phyloP scores from a whole-genome alignment of 1,284 basidiomycete genomes.

The Heterobasidion parviporum region DNA sequence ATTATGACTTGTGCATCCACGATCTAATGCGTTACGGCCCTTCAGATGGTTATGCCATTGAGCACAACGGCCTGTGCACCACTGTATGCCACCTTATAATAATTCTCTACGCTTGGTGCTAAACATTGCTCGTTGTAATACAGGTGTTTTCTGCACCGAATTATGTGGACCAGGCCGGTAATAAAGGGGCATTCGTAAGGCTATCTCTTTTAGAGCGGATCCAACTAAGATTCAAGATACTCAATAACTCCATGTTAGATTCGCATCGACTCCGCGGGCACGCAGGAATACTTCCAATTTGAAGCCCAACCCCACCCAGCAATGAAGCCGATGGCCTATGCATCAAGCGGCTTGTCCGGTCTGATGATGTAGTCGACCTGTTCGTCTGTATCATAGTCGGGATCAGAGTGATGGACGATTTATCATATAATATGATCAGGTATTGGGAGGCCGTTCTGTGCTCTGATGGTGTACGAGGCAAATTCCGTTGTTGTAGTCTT shows the following conservation, averaged over 20 bases:
- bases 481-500: too few relatives aligned
- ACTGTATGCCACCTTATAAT: constrained; percentile 42
- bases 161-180: constrained; percentile 77
- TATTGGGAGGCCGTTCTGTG: too few relatives aligned
- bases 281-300: constrained; percentile 75
- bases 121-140: background rate
- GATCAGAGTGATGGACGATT: background rate
- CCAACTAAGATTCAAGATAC: constrained; percentile 1
- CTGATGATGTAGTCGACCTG: constrained; percentile 45
- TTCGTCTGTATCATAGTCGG: background rate
- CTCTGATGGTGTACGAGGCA: too few relatives aligned
- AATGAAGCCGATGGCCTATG: constrained; percentile 91
- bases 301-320: constrained; percentile 84
- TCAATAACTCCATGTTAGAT: constrained; percentile 38
- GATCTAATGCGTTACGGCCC: background rate
- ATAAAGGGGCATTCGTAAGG: constrained; percentile 76
- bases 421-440: background rate
- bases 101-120: constrained; percentile 11
- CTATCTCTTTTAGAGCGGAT: background rate
- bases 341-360: constrained; percentile 50
- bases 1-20: background rate
- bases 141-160: constrained; percentile 81
- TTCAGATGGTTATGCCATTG: constrained; percentile 78
- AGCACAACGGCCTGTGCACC: constrained; percentile 84
- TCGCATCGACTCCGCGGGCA: constrained; percentile 74